phyloP scores from a whole-genome alignment of 805 yeast species.

The Starmerella apicola region DNA sequence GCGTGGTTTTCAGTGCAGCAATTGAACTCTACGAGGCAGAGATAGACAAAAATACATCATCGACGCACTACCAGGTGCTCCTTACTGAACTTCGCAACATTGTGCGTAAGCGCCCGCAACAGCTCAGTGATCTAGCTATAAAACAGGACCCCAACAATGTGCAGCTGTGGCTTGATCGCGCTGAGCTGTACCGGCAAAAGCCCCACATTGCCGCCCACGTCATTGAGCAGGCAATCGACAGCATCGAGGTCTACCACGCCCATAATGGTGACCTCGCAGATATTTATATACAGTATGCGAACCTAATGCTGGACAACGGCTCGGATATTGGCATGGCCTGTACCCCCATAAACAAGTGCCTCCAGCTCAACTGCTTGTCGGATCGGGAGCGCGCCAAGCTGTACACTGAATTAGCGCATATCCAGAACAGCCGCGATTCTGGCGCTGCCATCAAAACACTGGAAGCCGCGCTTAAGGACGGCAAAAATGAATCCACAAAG shows the following conservation, averaged over 20 bases:
- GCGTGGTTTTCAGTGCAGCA: slow-evolving; percentile 28
- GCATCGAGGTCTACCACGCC: slow-evolving; percentile 40
- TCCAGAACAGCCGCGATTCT: not conserved
- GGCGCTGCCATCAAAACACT: slow-evolving; percentile 1
- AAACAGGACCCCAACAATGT: slow-evolving; percentile 51
- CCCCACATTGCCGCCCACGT: slow-evolving; percentile 36
- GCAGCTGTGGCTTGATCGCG: slow-evolving; percentile 56
- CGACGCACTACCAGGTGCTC: too few species aligned
- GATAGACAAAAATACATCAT: slow-evolving; percentile 34
- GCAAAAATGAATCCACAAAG: not conserved
- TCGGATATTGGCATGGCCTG: slow-evolving; percentile 1
- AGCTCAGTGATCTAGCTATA: slow-evolving; percentile 55
- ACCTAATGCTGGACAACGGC: slow-evolving; percentile 10
- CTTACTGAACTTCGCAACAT: slow-evolving; percentile 28
- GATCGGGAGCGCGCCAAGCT: not conserved
- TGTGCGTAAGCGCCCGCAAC: slow-evolving; percentile 42
- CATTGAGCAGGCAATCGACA: slow-evolving; percentile 51
- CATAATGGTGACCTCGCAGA: slow-evolving; percentile 5
- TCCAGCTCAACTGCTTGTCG: not conserved
- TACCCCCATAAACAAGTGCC: not conserved
- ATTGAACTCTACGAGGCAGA: slow-evolving; percentile 3
- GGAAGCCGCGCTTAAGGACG: not conserved
- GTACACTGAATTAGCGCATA: slow-evolving; percentile 6
- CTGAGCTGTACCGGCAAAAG: slow-evolving; percentile 32
- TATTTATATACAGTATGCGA: slow-evolving; percentile 10